Conservation (phyloP, 139 green algal genomes). For the Haematococcus lacustris region DNA sequence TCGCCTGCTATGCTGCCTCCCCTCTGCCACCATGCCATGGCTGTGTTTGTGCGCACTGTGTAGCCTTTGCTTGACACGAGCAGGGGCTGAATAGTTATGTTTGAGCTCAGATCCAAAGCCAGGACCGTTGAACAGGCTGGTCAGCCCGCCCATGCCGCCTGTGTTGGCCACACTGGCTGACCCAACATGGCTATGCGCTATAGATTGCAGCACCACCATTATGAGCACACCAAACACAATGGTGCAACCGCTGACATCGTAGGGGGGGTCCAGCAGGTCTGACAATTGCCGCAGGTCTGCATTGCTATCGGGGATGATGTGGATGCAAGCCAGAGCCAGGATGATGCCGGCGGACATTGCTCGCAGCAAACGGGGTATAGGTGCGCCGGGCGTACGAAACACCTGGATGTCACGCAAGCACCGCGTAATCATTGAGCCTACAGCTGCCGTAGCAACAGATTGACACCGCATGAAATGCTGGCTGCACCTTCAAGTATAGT, state of each 20-base stretch:
- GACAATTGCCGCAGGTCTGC: conserved; percentile 19
- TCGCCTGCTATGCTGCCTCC: too few relatives aligned
- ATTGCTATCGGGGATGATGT: conserved; percentile 37
- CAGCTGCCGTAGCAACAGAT: too few relatives aligned
- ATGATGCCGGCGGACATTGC: conserved; percentile 23
- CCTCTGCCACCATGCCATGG: not conserved
- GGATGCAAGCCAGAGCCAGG: conserved; percentile 35
- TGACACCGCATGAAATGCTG: too few relatives aligned
- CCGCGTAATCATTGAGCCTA: too few relatives aligned
- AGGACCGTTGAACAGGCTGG: too few relatives aligned
- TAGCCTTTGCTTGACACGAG: too few relatives aligned
- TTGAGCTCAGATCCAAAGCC: too few relatives aligned
- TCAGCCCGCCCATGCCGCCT: not conserved
- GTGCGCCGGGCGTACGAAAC: not conserved
- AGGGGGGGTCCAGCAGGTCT: conserved; percentile 13
- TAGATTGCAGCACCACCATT: conserved; percentile 1
- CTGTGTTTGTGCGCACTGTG: not conserved
- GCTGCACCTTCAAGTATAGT: too few relatives aligned
- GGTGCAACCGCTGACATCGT: not conserved
- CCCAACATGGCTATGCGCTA: not conserved
- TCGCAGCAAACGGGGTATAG: not conserved
- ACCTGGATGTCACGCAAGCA: too few relatives aligned
- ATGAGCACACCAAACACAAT: conserved; percentile 11
- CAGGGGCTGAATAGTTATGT: too few relatives aligned
- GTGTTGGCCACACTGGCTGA: not conserved